Conservation (phyloP, 495 filamentous ascomycete genomes). For the Aspergillus funiculosus region DNA sequence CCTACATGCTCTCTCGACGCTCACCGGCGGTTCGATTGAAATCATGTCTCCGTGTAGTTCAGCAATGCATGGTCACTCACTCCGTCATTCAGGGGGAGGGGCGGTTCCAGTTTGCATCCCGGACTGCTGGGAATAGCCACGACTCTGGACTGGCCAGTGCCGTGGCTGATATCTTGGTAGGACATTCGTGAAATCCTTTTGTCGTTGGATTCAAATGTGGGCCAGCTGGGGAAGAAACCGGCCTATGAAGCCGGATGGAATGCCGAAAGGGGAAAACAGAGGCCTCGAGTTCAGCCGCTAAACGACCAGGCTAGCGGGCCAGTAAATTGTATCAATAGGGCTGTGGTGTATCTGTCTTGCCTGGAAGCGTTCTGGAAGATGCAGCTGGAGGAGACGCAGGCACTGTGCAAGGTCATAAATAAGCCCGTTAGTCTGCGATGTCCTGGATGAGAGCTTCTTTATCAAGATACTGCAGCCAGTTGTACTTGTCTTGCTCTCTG, state of each 20-base stretch:
- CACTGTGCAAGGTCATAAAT: no score
- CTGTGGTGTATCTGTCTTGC: neutral
- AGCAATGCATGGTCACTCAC: neutral
- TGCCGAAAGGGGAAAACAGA: neutral
- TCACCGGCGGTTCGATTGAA: no score
- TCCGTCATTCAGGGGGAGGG: neutral
- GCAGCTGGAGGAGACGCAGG: no score
- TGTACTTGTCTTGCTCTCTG: neutral
- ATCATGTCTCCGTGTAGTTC: no score
- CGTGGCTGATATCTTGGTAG: neutral
- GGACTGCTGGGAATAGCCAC: neutral
- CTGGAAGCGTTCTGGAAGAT: neutral
- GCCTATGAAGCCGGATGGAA: conserved; percentile 1
- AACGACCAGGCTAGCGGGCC: no score
- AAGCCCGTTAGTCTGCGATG: no score
- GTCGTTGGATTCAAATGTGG: neutral
- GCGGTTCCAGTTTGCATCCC: no score
- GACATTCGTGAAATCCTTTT: neutral
- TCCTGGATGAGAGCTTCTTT: no score
- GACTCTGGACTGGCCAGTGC: neutral
- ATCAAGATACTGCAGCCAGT: no score
- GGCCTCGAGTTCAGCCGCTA: no score
- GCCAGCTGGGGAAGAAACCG: neutral
- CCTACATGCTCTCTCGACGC: no score
- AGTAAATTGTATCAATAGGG: no score